Percentiles rank a stretch among this genome's conserved stretches.
Conservation (phyloP, 2,329 filamentous ascomycete genomes). For the Diplodia mutila region DNA sequence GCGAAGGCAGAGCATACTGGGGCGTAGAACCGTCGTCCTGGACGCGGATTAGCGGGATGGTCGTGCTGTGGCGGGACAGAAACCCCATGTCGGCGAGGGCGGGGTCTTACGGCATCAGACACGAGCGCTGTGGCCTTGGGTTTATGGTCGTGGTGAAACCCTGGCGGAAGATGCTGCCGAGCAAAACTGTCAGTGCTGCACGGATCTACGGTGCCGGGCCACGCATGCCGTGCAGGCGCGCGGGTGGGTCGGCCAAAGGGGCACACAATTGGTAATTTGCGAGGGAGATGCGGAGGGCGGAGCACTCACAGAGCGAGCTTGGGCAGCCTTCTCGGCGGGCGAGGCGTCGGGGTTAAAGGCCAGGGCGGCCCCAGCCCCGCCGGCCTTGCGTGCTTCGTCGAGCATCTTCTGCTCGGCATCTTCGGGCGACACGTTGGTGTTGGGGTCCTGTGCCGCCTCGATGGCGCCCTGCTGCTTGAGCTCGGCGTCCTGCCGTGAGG, state of each 20-base stretch:
- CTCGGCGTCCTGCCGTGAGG: constrained; percentile 53
- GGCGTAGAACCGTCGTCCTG: constrained; percentile 69
- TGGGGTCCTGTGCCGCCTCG: constrained; percentile 74
- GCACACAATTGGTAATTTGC: constrained; percentile 21
- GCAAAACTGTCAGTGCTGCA: constrained; percentile 24
- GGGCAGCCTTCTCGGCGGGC: constrained; percentile 80
- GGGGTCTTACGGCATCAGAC: constrained; percentile 67
- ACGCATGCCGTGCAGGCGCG: constrained; percentile 20
- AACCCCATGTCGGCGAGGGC: constrained; percentile 10
- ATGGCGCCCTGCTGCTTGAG: constrained; percentile 80
- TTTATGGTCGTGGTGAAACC: constrained; percentile 64
- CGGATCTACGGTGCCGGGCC: constrained; percentile 21
- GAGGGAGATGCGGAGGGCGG: neutral
- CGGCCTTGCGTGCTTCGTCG: constrained; percentile 76
- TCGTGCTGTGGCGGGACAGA: constrained; percentile 22
- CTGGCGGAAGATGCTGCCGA: constrained; percentile 63
- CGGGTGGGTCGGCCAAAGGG: constrained; percentile 20
- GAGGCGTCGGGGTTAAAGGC: constrained; percentile 86
- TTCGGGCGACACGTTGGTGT: constrained; percentile 68
- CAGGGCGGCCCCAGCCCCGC: constrained; percentile 74
- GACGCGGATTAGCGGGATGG: constrained; percentile 19
- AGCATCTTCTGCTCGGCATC: constrained; percentile 75
- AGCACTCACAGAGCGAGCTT: constrained; percentile 71
- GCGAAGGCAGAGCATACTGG: constrained; percentile 76
- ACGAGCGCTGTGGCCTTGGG: constrained; percentile 71